Evolutionary conservation across 805 yeast species (phyloP).

Genomic region (Candida broadrunensis): DNA sequence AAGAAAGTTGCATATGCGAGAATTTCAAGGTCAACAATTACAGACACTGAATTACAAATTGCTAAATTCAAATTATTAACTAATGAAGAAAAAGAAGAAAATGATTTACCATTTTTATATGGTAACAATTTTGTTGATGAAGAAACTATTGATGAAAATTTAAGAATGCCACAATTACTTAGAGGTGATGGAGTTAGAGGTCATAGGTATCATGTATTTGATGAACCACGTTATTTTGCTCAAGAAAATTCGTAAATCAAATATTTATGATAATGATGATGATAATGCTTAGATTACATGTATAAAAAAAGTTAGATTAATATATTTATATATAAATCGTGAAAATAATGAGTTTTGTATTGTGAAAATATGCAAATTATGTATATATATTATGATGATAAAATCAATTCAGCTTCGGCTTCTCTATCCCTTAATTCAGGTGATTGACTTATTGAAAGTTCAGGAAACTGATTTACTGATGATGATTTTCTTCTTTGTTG

Average conservation of each 20-base stretch:
- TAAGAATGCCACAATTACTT: conserved; percentile 76
- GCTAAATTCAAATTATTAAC: conserved; percentile 77
- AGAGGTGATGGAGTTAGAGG: conserved; percentile 92
- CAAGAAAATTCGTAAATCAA: conserved; percentile 10
- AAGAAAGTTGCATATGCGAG: conserved; percentile 92
- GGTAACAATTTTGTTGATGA: conserved; percentile 58
- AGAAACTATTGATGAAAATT: conserved; percentile 51
- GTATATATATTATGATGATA: conserved; percentile 1
- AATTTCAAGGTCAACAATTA: conserved; percentile 86
- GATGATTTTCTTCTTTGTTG: no score
- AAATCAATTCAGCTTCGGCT: conserved; percentile 9
- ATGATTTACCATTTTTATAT: conserved; percentile 41
- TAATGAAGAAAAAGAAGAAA: conserved; percentile 28
- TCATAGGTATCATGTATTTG: conserved; percentile 91
- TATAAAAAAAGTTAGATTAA: no score
- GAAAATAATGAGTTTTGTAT: no score
- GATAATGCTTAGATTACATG: no score
- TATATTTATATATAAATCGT: no score
- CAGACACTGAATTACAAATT: conserved; percentile 95
- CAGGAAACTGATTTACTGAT: no score
- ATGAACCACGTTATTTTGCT: conserved; percentile 81
- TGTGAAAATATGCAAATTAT: no score
- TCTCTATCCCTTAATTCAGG: conserved; percentile 6
- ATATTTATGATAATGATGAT: neutral
- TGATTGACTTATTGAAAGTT: no score